Evolutionary conservation across 108 stramenopile genomes (phyloP).

Genomic region (Epithemia pelagica): DNA sequence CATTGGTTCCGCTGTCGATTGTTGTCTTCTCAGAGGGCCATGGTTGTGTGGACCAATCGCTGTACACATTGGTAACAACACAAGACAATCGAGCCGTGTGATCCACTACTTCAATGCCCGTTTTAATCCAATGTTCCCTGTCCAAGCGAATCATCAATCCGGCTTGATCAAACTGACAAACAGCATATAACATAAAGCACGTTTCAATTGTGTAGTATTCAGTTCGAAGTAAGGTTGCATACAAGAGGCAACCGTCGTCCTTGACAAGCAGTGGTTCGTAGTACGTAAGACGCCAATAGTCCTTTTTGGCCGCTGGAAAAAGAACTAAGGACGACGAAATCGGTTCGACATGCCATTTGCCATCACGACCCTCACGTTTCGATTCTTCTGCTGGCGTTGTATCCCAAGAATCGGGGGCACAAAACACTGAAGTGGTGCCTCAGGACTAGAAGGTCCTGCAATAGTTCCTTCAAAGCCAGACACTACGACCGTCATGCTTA

Average conservation of each 20-base stretch:
- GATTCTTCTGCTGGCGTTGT: background rate
- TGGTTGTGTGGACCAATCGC: slow-evolving; percentile 41
- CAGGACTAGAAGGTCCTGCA: too few species aligned
- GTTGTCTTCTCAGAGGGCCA: slow-evolving; percentile 9
- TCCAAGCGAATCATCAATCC: slow-evolving; percentile 32
- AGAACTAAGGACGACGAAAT: slow-evolving; percentile 24
- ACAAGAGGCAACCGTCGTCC: slow-evolving; percentile 28
- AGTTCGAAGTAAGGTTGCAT: slow-evolving; percentile 6
- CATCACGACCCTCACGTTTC: slow-evolving; percentile 14
- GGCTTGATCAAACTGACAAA: slow-evolving; percentile 41
- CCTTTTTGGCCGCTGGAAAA: slow-evolving; percentile 49
- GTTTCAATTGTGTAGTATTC: slow-evolving; percentile 21
- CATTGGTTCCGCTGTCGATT: background rate
- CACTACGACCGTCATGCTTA: too few species aligned
- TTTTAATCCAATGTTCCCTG: slow-evolving; percentile 35
- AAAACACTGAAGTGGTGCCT: background rate
- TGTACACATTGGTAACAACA: slow-evolving; percentile 43
- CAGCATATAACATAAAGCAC: slow-evolving; percentile 20
- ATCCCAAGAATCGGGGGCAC: slow-evolving; percentile 4
- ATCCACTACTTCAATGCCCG: slow-evolving; percentile 43
- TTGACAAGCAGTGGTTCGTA: slow-evolving; percentile 74
- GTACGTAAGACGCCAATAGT: slow-evolving; percentile 53
- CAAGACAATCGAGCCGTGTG: slow-evolving; percentile 36
- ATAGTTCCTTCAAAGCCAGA: too few species aligned
- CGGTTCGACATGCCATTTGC: slow-evolving; percentile 19